Evolutionary conservation across 2,329 filamentous ascomycete species (phyloP).

Genomic region (Exophiala viscosa): DNA sequence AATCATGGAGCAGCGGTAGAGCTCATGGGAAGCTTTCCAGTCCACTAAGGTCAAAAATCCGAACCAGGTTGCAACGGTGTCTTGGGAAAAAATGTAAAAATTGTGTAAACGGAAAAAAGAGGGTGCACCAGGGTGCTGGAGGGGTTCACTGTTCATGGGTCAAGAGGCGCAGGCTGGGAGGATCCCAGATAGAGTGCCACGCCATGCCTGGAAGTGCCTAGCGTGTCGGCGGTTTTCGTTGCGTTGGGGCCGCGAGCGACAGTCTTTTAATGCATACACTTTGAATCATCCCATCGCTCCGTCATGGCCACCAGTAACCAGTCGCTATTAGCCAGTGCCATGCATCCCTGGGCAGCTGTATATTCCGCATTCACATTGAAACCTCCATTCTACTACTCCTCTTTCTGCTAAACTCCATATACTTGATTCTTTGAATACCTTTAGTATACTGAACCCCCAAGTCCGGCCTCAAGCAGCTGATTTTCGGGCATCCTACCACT

Average conservation of each 20-base stretch:
- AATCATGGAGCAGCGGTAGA: neutral
- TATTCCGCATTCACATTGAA: no score
- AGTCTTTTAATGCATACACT: neutral
- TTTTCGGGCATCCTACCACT: neutral
- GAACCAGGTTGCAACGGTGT: no score
- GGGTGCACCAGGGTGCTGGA: neutral
- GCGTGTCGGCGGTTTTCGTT: constrained; percentile 7
- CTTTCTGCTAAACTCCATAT: no score
- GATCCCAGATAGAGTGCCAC: neutral
- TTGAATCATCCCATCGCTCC: neutral
- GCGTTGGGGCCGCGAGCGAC: constrained; percentile 7
- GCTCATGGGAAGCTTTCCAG: neutral
- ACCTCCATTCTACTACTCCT: no score
- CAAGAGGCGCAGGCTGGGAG: neutral
- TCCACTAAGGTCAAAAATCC: no score
- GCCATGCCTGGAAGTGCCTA: neutral
- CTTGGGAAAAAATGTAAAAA: neutral
- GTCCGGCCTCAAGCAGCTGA: no score
- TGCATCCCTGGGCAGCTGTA: no score
- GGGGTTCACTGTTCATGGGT: neutral
- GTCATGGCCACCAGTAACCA: no score
- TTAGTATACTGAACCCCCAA: no score
- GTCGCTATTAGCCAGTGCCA: no score
- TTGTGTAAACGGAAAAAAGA: neutral
- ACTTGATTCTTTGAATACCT: no score